Conservation (phyloP, 2,329 filamentous ascomycete genomes). For the Magnaporthiopsis incrustans region DNA sequence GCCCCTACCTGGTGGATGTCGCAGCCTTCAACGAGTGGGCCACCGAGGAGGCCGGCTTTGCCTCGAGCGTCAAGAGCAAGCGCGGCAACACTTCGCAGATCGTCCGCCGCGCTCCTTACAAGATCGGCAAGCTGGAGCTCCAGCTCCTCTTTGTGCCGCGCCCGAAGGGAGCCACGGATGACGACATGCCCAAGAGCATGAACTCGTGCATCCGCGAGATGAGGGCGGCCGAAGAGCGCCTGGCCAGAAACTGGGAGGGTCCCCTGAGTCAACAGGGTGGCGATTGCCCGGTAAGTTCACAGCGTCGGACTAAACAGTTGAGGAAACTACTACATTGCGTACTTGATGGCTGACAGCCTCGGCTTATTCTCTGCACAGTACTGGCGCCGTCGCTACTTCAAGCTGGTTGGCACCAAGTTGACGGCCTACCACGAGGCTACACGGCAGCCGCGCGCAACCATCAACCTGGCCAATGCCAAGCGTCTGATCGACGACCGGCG, state of each 20-base stretch:
- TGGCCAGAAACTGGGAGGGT: constrained; percentile 75
- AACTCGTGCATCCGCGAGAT: constrained; percentile 91
- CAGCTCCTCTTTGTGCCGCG: constrained; percentile 93
- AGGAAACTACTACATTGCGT: no score
- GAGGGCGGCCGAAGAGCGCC: constrained; percentile 76
- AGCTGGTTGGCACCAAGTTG: constrained; percentile 80
- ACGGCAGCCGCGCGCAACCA: constrained; percentile 88
- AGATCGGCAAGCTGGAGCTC: constrained; percentile 87
- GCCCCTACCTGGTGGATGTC: constrained; percentile 80
- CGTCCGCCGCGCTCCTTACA: constrained; percentile 85
- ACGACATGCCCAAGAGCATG: constrained; percentile 99
- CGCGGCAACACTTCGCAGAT: constrained; percentile 56
- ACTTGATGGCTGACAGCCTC: constrained; percentile 28
- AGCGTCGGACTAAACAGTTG: neutral
- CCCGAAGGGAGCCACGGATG: constrained; percentile 76
- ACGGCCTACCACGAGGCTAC: constrained; percentile 96
- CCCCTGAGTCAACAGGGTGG: constrained; percentile 93
- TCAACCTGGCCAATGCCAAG: constrained; percentile 88
- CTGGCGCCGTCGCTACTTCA: constrained; percentile 97
- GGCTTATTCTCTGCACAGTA: constrained; percentile 46
- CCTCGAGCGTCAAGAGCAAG: constrained; percentile 93
- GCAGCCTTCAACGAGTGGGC: constrained; percentile 99
- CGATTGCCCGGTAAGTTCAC: constrained; percentile 81
- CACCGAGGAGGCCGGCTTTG: constrained; percentile 68
- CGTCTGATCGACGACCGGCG: constrained; percentile 90